Conservation (phyloP, 169 alveolate genomes). For the Plasmodium gonderi region DNA sequence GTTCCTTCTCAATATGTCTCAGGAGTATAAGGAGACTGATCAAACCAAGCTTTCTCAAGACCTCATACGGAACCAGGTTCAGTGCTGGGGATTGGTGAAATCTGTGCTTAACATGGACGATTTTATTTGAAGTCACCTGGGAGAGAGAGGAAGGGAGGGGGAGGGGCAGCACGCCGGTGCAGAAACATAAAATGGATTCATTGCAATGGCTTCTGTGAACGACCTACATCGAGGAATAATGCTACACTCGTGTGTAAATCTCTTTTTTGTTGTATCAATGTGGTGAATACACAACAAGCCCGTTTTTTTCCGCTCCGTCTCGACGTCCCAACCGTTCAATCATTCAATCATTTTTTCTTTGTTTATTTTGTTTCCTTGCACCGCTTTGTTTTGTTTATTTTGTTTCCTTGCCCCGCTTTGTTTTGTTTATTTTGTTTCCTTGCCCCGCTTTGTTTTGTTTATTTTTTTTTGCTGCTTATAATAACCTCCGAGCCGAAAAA, state of each 20-base stretch:
- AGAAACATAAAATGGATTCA: no score
- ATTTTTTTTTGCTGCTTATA: no score
- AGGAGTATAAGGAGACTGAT: constrained; percentile 81
- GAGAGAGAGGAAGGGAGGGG: neutral
- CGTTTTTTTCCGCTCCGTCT: neutral
- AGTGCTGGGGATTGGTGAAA: constrained; percentile 81
- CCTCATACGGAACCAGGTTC: constrained; percentile 74
- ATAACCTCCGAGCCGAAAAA: no score
- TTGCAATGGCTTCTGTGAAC: no score
- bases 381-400: neutral
- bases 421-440: no score
- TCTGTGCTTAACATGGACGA: constrained; percentile 59
- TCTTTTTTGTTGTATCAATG: no score
- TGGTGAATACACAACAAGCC: no score
- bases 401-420: neutral
- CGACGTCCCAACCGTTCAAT: neutral
- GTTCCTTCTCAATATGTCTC: constrained; percentile 83
- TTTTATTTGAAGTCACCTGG: constrained; percentile 3
- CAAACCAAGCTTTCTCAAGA: constrained; percentile 81
- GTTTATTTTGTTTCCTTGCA: neutral
- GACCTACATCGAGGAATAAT: no score
- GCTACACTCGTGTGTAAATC: no score
- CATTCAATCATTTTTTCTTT: neutral
- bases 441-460: no score
- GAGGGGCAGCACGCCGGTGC: neutral